These are phyloP conservation scores for Podochytrium sp. DNA, from an alignment of 192 early-diverging fungal genomes.

Conservation along the genomic window DNA sequence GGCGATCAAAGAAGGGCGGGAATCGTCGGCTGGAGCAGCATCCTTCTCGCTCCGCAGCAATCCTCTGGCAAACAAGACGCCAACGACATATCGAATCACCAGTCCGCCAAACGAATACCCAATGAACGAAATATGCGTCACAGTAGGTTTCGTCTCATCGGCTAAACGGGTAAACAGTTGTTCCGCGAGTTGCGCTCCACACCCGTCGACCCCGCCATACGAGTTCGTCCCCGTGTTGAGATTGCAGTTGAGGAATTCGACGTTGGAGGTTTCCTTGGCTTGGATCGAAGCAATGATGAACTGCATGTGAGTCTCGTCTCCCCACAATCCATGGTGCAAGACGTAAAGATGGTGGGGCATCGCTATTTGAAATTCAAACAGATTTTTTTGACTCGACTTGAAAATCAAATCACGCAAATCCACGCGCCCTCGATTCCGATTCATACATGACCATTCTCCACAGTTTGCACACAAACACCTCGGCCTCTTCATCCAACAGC, in stretches of 20 bases:
- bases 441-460: slow-evolving; percentile 91
- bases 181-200: slow-evolving; percentile 33
- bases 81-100: slow-evolving; percentile 51
- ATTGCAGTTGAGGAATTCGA: slow-evolving; percentile 37
- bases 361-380: no score
- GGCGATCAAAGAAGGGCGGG: neutral
- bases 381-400: no score
- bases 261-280: neutral
- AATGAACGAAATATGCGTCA: slow-evolving; percentile 50
- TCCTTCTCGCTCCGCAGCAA: no score
- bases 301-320: slow-evolving; percentile 55
- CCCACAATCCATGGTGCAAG: slow-evolving; percentile 71
- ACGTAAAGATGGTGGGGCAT: slow-evolving; percentile 66
- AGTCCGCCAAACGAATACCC: slow-evolving; percentile 60
- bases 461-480: slow-evolving; percentile 82
- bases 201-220: slow-evolving; percentile 52
- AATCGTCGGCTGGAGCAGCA: no score
- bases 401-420: slow-evolving; percentile 50
- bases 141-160: neutral
- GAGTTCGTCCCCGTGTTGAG: slow-evolving; percentile 40
- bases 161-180: slow-evolving; percentile 19
- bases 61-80: slow-evolving; percentile 43
- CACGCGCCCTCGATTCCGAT: slow-evolving; percentile 68
- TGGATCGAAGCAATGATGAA: slow-evolving; percentile 50
- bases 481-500: slow-evolving; percentile 84